Percentiles rank a stretch among this genome's conserved stretches.
Conservation (phyloP, 2,329 filamentous ascomycete species). For the Pseudohalonectria lignicola region DNA sequence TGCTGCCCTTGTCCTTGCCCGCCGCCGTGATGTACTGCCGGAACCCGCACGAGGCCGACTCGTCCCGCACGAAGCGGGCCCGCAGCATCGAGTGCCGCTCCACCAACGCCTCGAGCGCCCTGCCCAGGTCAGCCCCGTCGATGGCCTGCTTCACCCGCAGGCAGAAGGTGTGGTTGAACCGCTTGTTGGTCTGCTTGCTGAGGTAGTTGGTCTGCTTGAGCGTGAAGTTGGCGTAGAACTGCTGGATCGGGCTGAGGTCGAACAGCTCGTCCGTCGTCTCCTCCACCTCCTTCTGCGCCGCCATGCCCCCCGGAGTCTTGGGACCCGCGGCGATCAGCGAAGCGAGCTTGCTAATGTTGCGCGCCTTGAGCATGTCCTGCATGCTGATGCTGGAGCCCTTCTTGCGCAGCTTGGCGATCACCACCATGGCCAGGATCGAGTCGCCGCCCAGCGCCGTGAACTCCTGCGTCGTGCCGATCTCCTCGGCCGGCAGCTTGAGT, state of each 20-base stretch:
- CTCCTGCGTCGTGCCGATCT: slow-evolving; percentile 13
- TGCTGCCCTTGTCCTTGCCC: slow-evolving; percentile 20
- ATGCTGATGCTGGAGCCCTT: slow-evolving; percentile 12
- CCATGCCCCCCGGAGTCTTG: too few species aligned
- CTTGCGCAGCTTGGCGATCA: slow-evolving; percentile 26
- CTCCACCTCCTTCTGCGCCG: not conserved
- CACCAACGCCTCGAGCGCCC: not conserved
- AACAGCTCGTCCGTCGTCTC: not conserved
- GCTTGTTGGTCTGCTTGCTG: not conserved
- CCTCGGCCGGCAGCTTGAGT: slow-evolving; percentile 4
- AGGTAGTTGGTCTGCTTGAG: not conserved
- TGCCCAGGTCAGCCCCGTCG: not conserved
- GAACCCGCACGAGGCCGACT: not conserved
- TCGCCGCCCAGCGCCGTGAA: slow-evolving; percentile 26
- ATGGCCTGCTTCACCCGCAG: not conserved
- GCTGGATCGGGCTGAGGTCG: not conserved
- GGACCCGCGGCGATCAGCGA: too few species aligned
- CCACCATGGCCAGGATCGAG: slow-evolving; percentile 27
- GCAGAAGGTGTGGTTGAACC: slow-evolving; percentile 1
- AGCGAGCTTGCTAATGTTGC: slow-evolving; percentile 11
- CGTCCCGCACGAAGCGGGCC: not conserved
- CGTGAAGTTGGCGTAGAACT: not conserved
- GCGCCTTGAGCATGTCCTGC: slow-evolving; percentile 11
- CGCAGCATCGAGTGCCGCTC: not conserved
- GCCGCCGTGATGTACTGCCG: slow-evolving; percentile 28